Evolutionary conservation across 768 basidiomycete species (phyloP).

Genomic region (Gloeopeniophorella convolvens): DNA sequence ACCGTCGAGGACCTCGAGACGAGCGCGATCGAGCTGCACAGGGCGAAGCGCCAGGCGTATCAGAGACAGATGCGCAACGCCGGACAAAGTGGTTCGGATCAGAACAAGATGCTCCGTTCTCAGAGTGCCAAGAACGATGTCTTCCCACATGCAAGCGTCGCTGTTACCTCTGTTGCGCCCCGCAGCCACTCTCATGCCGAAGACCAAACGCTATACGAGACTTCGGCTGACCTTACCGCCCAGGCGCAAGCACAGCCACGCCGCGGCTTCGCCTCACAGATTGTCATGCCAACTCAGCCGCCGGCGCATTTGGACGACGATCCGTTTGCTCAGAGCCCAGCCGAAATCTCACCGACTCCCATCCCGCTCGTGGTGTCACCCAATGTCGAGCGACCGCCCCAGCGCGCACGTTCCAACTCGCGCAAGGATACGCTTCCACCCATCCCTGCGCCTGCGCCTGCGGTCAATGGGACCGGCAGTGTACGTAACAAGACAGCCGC

Average conservation of each 20-base stretch:
- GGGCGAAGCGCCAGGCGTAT: slow-evolving; percentile 74
- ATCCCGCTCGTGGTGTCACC: slow-evolving; percentile 25
- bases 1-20: slow-evolving; percentile 74
- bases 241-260: slow-evolving; percentile 23
- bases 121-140: slow-evolving; percentile 53
- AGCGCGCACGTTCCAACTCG: slow-evolving; percentile 6
- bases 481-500: slow-evolving; percentile 40
- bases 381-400: slow-evolving; percentile 19
- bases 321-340: slow-evolving; percentile 46
- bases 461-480: slow-evolving; percentile 31
- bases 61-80: slow-evolving; percentile 70
- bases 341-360: slow-evolving; percentile 31
- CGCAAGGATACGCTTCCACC: slow-evolving; percentile 15
- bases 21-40: slow-evolving; percentile 78
- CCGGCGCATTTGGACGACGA: slow-evolving; percentile 52
- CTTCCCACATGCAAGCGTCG: slow-evolving; percentile 29
- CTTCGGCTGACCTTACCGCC: slow-evolving; percentile 53
- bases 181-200: slow-evolving; percentile 41
- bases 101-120: slow-evolving; percentile 35
- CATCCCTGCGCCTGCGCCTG: not conserved
- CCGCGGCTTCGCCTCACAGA: slow-evolving; percentile 30
- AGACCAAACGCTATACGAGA: slow-evolving; percentile 49
- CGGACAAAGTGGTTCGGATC: slow-evolving; percentile 29
- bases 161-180: slow-evolving; percentile 25
- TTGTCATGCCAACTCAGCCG: slow-evolving; percentile 37